These are phyloP conservation scores for Aquilaria agallochum DNA, from an alignment of 441 rosid species.

Conservation along the genomic window DNA sequence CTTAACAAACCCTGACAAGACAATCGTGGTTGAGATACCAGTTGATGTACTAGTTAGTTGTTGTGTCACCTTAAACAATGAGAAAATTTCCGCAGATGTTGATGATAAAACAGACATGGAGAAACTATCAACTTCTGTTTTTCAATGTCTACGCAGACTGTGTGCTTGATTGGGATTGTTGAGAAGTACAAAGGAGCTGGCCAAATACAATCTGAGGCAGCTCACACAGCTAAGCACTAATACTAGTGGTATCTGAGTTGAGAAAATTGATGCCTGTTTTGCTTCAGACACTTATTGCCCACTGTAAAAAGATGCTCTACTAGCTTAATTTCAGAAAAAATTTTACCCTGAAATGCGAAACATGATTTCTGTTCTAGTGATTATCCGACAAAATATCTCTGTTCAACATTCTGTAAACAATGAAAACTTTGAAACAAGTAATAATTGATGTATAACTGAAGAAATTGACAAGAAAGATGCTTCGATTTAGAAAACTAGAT, in stretches of 20 bases:
- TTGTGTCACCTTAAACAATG: too few relatives aligned
- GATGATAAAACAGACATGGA: not conserved
- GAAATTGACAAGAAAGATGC: not conserved
- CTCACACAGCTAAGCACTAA: slow-evolving; percentile 53
- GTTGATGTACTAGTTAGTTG: slow-evolving; percentile 42
- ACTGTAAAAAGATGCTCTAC: too few relatives aligned
- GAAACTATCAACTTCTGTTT: not conserved
- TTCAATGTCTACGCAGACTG: slow-evolving; percentile 35
- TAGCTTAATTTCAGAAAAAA: too few relatives aligned
- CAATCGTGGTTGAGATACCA: slow-evolving; percentile 85
- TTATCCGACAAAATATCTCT: too few relatives aligned
- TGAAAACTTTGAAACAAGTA: too few relatives aligned
- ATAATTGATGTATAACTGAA: not conserved
- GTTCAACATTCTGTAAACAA: too few relatives aligned
- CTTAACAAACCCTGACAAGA: slow-evolving; percentile 82
- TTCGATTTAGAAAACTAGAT: not conserved
- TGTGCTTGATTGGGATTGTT: slow-evolving; percentile 86
- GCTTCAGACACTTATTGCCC: too few relatives aligned
- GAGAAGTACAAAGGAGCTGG: slow-evolving; percentile 90
- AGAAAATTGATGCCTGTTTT: too few relatives aligned
- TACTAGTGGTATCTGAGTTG: not conserved
- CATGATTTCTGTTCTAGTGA: too few relatives aligned
- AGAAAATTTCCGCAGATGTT: too few relatives aligned
- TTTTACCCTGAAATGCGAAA: too few relatives aligned
- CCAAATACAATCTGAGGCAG: slow-evolving; percentile 86